Base-by-base conservation (phyloP, 192 early-diverging fungal genomes). In the Podila verticillata region DNA sequence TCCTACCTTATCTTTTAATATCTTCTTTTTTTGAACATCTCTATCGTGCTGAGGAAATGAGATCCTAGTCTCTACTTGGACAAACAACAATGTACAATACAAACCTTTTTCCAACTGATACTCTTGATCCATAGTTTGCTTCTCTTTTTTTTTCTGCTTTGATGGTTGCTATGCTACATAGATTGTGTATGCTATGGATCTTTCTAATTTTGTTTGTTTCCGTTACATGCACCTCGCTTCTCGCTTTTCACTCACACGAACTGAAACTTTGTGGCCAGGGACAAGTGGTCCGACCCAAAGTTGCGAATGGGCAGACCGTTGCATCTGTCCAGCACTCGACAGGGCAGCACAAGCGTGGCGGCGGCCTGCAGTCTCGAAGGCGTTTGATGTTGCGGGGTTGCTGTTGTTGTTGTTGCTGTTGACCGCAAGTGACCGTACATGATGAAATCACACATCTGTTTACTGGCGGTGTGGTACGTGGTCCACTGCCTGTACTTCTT, bases 271-370 rank as follows among this genome's bases (percentile, higher is more conserved):
- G 64, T 66, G 4, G 66, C 75, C 35, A 80, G 22, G 2, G 77
- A 80, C n/a, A 80, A 54, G 30, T 80, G 77, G 54, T 80, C 77
- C 13, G 77, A 80, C 36, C 77, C 77, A 65, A 72, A 65, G 9
- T 58, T 8, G 1, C 9, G 1, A 0, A 44, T 47, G 5, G 77
- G 77, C 29, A 80, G 28, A 22, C 77, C 36, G 15, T 32, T 1
- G 12, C 22, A 47, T 0, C 22, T 20, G 17, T 12, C 13, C 20
- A 68, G 19, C 22, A 32, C 48, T 2, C n/a, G 9, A n/a, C 77
- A 80, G 4, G 77, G 77, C 15, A 80, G n/a, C 51, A 68, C 62
- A 22, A 72, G 29, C 39, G 24, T 48, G 7, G 65, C 69, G 2
- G 56, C 59, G 10, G 61, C 61, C 39, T 59, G 29, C 31, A 80